These are phyloP conservation scores for Cytospora schulzeri DNA, from an alignment of 2,329 filamentous ascomycete genomes.

Conservation along the genomic window DNA sequence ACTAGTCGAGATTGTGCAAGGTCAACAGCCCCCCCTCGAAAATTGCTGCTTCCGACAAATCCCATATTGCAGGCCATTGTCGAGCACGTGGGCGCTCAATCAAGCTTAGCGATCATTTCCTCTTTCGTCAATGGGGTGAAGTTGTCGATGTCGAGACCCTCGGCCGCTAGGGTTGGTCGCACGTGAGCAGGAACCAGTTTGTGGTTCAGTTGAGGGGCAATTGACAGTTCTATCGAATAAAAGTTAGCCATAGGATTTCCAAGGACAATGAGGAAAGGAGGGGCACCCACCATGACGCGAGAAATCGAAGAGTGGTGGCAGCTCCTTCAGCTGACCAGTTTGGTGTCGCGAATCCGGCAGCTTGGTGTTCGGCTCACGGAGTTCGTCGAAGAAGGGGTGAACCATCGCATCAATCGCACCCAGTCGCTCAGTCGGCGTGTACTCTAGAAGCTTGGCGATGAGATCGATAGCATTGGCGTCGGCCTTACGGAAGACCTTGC, in stretches of 20 bases:
- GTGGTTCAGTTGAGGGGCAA: constrained; percentile 82
- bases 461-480: constrained; percentile 91
- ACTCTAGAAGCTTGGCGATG: constrained; percentile 91
- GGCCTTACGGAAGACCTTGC: constrained; percentile 98
- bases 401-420: constrained; percentile 96
- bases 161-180: constrained; percentile 70
- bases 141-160: constrained; percentile 89
- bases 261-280: constrained; percentile 6
- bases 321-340: constrained; percentile 74
- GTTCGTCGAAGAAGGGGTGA: constrained; percentile 97
- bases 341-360: constrained; percentile 93
- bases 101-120: constrained; percentile 96
- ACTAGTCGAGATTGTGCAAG: constrained; percentile 11
- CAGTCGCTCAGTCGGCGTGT: constrained; percentile 93
- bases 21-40: constrained; percentile 9
- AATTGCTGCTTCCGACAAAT: constrained; percentile 23
- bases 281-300: constrained; percentile 78
- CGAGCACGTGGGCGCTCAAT: constrained; percentile 61
- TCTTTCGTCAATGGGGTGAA: constrained; percentile 89
- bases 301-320: constrained; percentile 91
- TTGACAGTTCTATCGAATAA: constrained; percentile 78
- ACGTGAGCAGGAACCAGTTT: constrained; percentile 86
- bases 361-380: constrained; percentile 86
- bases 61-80: constrained; percentile 20
- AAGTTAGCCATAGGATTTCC: constrained; percentile 32